These are phyloP conservation scores for Sorghum bicolor DNA, from an alignment of 176 grass and related monocot genomes.

Conservation along the genomic window DNA sequence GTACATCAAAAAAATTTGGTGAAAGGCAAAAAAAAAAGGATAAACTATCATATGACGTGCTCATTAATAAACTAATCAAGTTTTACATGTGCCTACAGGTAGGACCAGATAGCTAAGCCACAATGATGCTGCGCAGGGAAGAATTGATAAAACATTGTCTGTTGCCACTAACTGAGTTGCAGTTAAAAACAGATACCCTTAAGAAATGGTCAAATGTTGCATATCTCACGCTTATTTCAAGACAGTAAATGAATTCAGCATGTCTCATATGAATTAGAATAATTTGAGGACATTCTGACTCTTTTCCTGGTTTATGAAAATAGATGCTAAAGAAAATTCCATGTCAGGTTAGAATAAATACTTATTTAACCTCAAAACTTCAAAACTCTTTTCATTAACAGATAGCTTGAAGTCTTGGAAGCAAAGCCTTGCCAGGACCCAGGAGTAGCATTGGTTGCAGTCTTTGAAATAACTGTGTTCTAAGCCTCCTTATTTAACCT, in stretches of 20 bases:
- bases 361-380: too few relatives aligned
- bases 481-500: not conserved
- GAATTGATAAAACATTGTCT: not conserved
- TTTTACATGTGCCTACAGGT: not conserved
- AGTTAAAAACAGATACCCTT: not conserved
- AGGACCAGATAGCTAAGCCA: not conserved
- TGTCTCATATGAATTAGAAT: not conserved
- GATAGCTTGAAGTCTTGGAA: not conserved
- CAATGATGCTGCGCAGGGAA: not conserved
- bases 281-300: not conserved
- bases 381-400: too few relatives aligned
- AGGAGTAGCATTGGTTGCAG: not conserved
- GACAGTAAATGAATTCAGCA: not conserved
- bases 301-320: not conserved
- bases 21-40: not conserved
- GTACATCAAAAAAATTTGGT: not conserved
- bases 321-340: not conserved
- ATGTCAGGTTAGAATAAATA: not conserved
- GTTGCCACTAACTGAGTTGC: not conserved
- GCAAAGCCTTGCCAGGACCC: not conserved
- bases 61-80: not conserved
- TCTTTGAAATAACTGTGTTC: not conserved
- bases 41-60: not conserved
- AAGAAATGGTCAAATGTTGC: not conserved
- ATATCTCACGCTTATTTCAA: not conserved